Base-by-base conservation (phyloP, 2,329 filamentous ascomycete species). In the Colletotrichum spinosum region DNA sequence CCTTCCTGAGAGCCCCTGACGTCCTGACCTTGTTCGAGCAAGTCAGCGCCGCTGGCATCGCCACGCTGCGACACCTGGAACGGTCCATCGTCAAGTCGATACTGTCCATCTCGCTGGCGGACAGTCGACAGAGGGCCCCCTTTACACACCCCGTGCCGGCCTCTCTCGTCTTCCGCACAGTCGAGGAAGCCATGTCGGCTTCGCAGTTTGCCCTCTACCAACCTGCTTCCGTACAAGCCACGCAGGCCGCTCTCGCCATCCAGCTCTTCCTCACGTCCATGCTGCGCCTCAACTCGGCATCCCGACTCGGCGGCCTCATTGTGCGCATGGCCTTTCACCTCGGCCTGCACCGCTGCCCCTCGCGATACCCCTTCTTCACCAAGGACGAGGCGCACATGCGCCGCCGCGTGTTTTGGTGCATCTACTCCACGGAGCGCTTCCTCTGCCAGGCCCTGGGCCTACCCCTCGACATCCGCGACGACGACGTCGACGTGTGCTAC, bases 401-500 rank as follows among this genome's bases (percentile, higher is more conserved):
- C 2, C 80, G 83, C 12, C 79, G 85, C 0, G 73, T 88, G 0
- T 88, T 88, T 66, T 88, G 85, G 85, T 83, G 83, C 1, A 79
- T 87, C 0, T 88, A 88, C 53, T 82, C 78, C 13, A 72, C 87
- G 0, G 86, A 88, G 48, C 77, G 86, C 50, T 83, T 86, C 60
- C 75, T 88, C 0, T 86, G 83, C 8, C 86, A 88, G 51, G 84
- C 84, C 0, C 78, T 88, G 2, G 86, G 86, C 0, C 75, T 87
- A 0, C 86, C 86, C 0, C 74, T 87, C 1, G 81, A 82, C 17
- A 82, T 88, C 10, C 80, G 81, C 55, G 86, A 88, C 65, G 82
- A 87, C 48, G 86, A 88, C 60, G 73, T 88, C 6, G 86, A 88
- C 68, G 86, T 88, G 1, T 88, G 86, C 67, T 84, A 84, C 60